Evolutionary conservation across 257 asterid species (phyloP), one percentile per base, ranked within the genome.

Genomic region (Verbascum thapsus): DNA sequence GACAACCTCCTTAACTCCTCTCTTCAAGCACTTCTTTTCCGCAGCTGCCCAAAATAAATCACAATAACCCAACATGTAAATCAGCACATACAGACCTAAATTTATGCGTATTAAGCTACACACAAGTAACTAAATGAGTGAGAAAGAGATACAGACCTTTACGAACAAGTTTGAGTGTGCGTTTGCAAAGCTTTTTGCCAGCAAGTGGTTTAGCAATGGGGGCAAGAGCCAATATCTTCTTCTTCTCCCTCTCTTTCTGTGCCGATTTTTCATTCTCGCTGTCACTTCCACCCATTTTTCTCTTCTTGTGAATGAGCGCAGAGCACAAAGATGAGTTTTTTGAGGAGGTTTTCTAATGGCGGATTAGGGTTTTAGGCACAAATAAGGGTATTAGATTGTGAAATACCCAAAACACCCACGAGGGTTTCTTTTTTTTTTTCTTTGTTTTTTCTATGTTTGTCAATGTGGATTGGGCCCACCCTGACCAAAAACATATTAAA

Each of bases 1-100:
- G 16, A 89, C 96, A 2, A 92, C 99, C 76, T 92, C 99, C 83
- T 92, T 89, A 38, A 92, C 97, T 18, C 99, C 97, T 71, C 97
- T 87, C 81, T 89, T 92, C 85, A 92, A 84, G 82, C 99, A 89
- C 70, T 89, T 92, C 58, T 76, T 81, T 76, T 92, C 97, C 55
- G 96, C 89, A 68, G 96, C 99, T 91, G 74, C 55, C 7, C 32
- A 32, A 49, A 64, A 32, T 19, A 4, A 22, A 11, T 30, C 1
- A 23, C 12, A 15, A 10, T 0, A 41, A 35, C 32, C 32, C 32
- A 26, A 26, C 32, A 26, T n/a, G 13, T 1, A 74, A n/a, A 43
- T n/a, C 32, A 66, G 1, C 58, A 1, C 38, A 6, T 16, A 22
- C 38, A 10, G 20, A 12, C 10, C n/a, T n/a, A n/a, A n/a, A 0